Evolutionary conservation across 805 yeast genomes (phyloP), one percentile per base, ranked within the genome.

Genomic region (Yarrowia sp.): DNA sequence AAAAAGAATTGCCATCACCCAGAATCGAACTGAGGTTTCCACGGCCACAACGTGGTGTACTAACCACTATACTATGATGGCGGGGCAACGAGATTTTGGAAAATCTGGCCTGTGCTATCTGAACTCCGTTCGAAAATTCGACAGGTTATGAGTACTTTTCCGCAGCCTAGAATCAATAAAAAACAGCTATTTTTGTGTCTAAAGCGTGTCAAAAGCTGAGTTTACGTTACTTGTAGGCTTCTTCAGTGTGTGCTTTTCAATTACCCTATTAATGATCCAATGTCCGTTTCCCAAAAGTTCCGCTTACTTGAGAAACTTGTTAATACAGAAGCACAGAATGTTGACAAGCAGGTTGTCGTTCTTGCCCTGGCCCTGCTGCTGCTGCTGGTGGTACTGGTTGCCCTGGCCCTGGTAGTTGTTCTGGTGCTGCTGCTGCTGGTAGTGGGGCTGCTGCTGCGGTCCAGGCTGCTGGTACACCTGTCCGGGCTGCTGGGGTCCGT

Each of bases 1-100:
- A n/a, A n/a, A n/a, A n/a, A n/a, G n/a, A n/a, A n/a, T n/a, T 73
- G 76, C 76, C 76, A 74, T 70, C 71, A 70, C 76, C 76, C 66
- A 69, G 76, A 73, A 73, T 73, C 75, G 76, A 73, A 73, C 76
- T 70, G 69, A 74, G 76, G 76, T 74, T 72, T 72, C 72, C 66
- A 72, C 75, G 72, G 76, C 75, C 75, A 71, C 76, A 73, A 73
- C 71, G 76, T 68, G 67, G 73, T 73, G 76, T 74, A 72, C 76
- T 74, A 70, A 73, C 76, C 76, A 73, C 76, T 73, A 73, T 73
- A 72, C 76, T 71, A 72, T 70, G 70, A 73, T 73, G 76, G 75
- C 75, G 18, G 29, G 31, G n/a, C n/a, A 27, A 5, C 5, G 12
- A 10, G 1, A 4, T n/a, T 25, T 16, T 10, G 1, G 16, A 9